Evolutionary conservation across 73 alveolate genomes (phyloP).

Genomic region (Stentor coeruleus): DNA sequence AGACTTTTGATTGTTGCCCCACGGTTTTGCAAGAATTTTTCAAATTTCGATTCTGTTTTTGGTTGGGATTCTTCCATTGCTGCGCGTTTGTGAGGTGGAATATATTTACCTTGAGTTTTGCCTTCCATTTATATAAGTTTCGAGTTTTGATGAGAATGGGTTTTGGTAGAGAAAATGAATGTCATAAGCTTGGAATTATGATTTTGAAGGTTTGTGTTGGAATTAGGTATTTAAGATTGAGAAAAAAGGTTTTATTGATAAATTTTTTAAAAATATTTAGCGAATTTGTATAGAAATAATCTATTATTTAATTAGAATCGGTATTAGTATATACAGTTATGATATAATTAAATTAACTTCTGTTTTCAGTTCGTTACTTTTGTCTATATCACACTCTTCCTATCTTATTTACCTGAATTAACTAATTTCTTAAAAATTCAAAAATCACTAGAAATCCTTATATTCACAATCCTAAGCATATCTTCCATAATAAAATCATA

Average conservation of each 20-base stretch:
- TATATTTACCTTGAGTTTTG: neutral
- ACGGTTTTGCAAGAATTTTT: constrained; percentile 18
- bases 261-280: too few relatives aligned
- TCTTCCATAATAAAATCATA: too few relatives aligned
- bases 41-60: neutral
- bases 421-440: neutral
- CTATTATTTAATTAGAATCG: neutral
- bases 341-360: too few relatives aligned
- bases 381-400: too few relatives aligned
- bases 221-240: neutral
- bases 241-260: neutral
- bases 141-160: neutral
- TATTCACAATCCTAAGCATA: too few relatives aligned
- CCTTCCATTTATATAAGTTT: constrained; percentile 13
- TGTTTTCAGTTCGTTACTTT: neutral
- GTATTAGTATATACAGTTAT: neutral
- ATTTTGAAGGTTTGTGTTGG: neutral
- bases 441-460: too few relatives aligned
- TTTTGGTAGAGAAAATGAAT: too few relatives aligned
- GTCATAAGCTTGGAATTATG: too few relatives aligned
- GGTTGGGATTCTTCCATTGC: neutral
- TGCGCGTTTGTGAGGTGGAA: constrained; percentile 25
- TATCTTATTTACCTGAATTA: too few relatives aligned
- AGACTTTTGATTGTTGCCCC: neutral
- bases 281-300: neutral